phyloP scores from a whole-genome alignment of 495 filamentous ascomycete genomes.

The Hypoxylon lenormandii region DNA sequence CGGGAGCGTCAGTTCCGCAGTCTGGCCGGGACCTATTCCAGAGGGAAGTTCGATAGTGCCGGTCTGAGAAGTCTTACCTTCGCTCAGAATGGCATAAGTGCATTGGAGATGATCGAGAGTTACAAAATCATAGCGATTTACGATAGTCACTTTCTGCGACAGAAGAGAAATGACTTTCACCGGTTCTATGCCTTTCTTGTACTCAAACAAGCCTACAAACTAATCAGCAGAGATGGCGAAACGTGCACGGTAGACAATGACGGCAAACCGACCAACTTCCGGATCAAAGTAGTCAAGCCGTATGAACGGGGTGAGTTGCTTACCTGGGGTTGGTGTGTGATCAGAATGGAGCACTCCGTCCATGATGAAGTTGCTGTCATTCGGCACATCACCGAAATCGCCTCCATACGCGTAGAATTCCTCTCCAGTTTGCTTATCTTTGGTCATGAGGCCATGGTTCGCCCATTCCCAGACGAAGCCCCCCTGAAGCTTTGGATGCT shows the following conservation, averaged over 20 bases:
- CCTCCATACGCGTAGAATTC: slow-evolving; percentile 74
- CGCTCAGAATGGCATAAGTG: slow-evolving; percentile 43
- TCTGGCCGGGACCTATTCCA: slow-evolving; percentile 39
- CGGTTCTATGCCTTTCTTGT: slow-evolving; percentile 71
- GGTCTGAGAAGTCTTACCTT: slow-evolving; percentile 32
- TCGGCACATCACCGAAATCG: slow-evolving; percentile 74
- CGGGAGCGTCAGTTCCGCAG: slow-evolving; percentile 25
- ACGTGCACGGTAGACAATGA: too few relatives aligned
- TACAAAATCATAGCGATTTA: slow-evolving; percentile 67
- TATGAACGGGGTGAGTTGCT: too few relatives aligned
- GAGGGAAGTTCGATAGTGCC: slow-evolving; percentile 36
- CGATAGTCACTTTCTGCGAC: slow-evolving; percentile 45
- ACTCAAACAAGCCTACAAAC: slow-evolving; percentile 70
- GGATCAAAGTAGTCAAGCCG: too few relatives aligned
- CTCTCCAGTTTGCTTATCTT: slow-evolving; percentile 60
- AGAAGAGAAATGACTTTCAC: slow-evolving; percentile 53
- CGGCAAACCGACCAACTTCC: too few relatives aligned
- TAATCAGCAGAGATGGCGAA: too few relatives aligned
- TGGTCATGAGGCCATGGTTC: slow-evolving; percentile 72
- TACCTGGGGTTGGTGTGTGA: slow-evolving; percentile 70
- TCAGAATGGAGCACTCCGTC: slow-evolving; percentile 71
- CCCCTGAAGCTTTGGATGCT: slow-evolving; percentile 70
- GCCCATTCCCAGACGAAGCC: slow-evolving; percentile 82
- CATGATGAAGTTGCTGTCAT: slow-evolving; percentile 74
- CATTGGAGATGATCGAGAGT: slow-evolving; percentile 60